A percentile compares a stretch with the other conserved stretches of the same genome.
Evolutionary conservation across 2,329 filamentous ascomycete species (phyloP).

Genomic region (Diaporthe citriasiana): DNA sequence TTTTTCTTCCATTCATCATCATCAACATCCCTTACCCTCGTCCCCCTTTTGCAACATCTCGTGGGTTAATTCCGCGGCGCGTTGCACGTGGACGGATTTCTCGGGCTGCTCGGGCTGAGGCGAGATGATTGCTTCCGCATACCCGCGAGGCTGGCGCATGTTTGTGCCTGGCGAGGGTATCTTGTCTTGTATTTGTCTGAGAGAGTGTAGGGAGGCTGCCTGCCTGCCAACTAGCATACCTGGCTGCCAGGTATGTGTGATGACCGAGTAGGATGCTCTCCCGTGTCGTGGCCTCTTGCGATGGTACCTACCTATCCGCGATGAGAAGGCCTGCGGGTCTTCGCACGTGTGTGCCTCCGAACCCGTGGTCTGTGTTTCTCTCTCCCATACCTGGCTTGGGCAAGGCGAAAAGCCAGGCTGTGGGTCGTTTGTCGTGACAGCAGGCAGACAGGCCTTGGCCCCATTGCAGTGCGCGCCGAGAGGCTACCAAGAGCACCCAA

Average conservation of each 20-base stretch:
- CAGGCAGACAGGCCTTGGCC: neutral
- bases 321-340: neutral
- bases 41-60: neutral
- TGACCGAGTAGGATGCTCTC: neutral
- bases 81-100: neutral
- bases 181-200: slow-evolving; percentile 7
- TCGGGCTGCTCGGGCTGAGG: neutral
- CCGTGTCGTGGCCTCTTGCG: neutral
- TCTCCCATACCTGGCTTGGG: neutral
- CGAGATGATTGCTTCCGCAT: neutral
- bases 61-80: no score
- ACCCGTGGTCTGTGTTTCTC: slow-evolving; percentile 23
- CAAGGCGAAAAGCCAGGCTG: neutral
- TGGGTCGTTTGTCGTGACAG: neutral
- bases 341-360: neutral
- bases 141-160: neutral
- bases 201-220: neutral
- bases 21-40: neutral
- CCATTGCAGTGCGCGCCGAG: slow-evolving; percentile 7
- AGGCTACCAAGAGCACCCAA: slow-evolving; percentile 20
- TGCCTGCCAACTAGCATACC: neutral
- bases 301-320: neutral
- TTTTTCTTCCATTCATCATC: neutral
- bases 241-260: neutral
- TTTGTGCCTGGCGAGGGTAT: neutral